A percentile compares a stretch with the other conserved stretches of the same genome.
Evolutionary conservation across 345 rosid genomes (phyloP).

Genomic region (Bruguiera gymnorhiza): DNA sequence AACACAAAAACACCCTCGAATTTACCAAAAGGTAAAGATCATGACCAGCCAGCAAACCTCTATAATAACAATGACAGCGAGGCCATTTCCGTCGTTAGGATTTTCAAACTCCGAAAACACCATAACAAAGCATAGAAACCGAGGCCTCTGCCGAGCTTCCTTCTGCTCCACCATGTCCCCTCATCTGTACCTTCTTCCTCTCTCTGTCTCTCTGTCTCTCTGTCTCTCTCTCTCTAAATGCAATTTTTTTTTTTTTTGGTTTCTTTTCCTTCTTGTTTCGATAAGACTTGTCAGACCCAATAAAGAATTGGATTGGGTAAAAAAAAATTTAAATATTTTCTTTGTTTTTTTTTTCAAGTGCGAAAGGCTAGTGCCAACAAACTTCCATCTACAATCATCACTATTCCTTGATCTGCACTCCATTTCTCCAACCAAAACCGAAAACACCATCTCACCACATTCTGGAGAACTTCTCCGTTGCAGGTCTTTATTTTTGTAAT

Average conservation of each 20-base stretch:
- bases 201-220: constrained; percentile 7
- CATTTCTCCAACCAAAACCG: constrained; percentile 41
- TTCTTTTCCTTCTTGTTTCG: not conserved
- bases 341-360: constrained; percentile 3
- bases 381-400: constrained; percentile 38
- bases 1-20: not conserved
- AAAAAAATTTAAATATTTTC: not conserved
- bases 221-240: constrained; percentile 4
- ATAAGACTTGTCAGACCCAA: not conserved
- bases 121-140: constrained; percentile 32
- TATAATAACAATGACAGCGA: not conserved
- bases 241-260: not conserved
- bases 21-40: too few species aligned
- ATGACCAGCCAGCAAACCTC: too few species aligned
- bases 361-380: constrained; percentile 48
- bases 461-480: not conserved
- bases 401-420: constrained; percentile 55
- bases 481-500: not conserved
- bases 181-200: constrained; percentile 18
- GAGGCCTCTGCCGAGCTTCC: constrained; percentile 39
- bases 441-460: constrained; percentile 49
- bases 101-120: not conserved
- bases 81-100: not conserved
- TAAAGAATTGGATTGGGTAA: not conserved
- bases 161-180: constrained; percentile 38